These are phyloP conservation scores for Ascoidea asiatica DNA, from an alignment of 805 yeast species.

Conservation along the genomic window DNA sequence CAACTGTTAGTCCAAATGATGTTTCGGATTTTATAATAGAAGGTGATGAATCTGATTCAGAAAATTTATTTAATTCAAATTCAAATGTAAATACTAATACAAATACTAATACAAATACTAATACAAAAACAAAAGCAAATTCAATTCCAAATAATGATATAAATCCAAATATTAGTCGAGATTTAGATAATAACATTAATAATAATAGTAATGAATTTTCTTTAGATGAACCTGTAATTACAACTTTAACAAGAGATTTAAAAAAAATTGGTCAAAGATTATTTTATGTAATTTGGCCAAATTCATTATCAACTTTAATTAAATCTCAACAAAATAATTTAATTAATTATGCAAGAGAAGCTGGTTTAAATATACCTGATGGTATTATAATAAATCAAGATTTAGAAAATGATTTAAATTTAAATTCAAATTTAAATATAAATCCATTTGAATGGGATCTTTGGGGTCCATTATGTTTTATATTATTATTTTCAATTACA, in stretches of 20 bases:
- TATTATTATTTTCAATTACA: slow-evolving; percentile 38
- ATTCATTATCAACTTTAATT: slow-evolving; percentile 17
- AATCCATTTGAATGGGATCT: slow-evolving; percentile 39
- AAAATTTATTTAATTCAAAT: neutral
- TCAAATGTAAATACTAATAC: neutral
- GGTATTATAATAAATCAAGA: neutral
- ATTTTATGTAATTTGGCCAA: slow-evolving; percentile 29
- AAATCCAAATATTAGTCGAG: neutral
- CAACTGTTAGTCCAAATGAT: neutral
- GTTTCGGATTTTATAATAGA: slow-evolving; percentile 1
- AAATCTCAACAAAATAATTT: slow-evolving; percentile 18
- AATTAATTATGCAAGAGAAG: slow-evolving; percentile 8
- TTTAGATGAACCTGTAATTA: slow-evolving; percentile 52
- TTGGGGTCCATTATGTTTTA: slow-evolving; percentile 63
- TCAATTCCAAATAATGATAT: neutral
- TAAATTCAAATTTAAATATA: slow-evolving; percentile 7
- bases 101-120: neutral
- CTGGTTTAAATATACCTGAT: neutral
- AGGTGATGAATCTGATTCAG: slow-evolving; percentile 1
- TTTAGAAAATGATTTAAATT: neutral
- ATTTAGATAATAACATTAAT: too few species aligned
- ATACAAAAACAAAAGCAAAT: neutral
- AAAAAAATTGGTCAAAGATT: slow-evolving; percentile 28
- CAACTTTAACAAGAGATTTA: slow-evolving; percentile 36
- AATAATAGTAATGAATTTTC: slow-evolving; percentile 51